Base-by-base conservation (phyloP, 2,329 filamentous ascomycete species). In the Penicillium sp. region DNA sequence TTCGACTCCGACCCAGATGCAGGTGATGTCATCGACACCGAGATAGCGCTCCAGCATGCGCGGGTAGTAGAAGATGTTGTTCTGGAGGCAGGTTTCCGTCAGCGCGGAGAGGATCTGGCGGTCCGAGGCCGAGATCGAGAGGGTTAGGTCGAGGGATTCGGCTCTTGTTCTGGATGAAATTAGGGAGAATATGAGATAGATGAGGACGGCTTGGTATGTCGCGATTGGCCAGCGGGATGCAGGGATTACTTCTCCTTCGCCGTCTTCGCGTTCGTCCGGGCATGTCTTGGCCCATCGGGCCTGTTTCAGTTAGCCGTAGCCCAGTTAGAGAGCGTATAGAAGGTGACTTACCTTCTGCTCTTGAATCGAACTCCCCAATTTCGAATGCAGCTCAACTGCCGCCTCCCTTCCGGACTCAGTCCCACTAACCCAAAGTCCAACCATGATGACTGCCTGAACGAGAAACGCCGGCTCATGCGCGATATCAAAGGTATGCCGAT, bases 181-280 rank as follows among this genome's bases (percentile, higher is more conserved):
- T 1, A 73, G 26, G 13, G 71, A 64, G 45, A 73, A 71, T 11
- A 73, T 71, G 11, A 70, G 58, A n/a, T 72, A 69, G 2, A 73
- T 59, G 7, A 73, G 66, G 26, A 73, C 69, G 13, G 63, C 66
- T 30, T 73, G 71, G 21, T 71, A 73, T 7, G 71, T 73, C 41
- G 70, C 67, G 6, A 73, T 66, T 13, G 71, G 71, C 68, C 70
- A 73, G 11, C 63, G 53, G 3, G 62, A 67, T 4, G 29, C 17
- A 11, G 48, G 48, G 8, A 35, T 50, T 9, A 2, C 7, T 41
- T 35, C 29, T 0, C 7, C 21, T 23, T 41, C 21, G 7, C 41
- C 31, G 7, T 51, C 13, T 29, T 19, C 15, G 9, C 9, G 29
- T 7, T 30, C 35, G 13, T 54, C 38, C 15, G 26, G 9, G 23